Percentiles rank a stretch among this genome's conserved stretches.
Evolutionary conservation across 2,329 filamentous ascomycete genomes (phyloP).

Genomic region (Gliomastix tumulicola): DNA sequence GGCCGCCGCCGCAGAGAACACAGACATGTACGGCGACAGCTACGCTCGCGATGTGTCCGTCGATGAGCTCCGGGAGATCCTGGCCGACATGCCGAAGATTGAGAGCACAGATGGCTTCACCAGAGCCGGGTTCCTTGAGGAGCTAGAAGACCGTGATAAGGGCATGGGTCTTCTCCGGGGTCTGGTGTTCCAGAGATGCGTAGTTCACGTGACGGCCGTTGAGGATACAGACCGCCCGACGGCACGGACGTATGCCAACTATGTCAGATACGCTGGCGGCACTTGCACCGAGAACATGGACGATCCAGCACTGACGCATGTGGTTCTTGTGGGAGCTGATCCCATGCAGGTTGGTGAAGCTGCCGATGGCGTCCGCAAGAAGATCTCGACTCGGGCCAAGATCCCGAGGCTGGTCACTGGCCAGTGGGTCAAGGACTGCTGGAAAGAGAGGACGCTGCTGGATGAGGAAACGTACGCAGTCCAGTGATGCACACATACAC

Average conservation of each 20-base stretch:
- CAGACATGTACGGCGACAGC: conserved; percentile 77
- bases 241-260: conserved; percentile 41
- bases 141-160: conserved; percentile 50
- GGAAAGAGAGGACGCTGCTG: conserved; percentile 69
- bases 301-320: conserved; percentile 59
- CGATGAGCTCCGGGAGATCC: conserved; percentile 51
- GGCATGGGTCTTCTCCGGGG: conserved; percentile 42
- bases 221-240: conserved; percentile 21
- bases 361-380: conserved; percentile 35
- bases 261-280: conserved; percentile 65
- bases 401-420: conserved; percentile 64
- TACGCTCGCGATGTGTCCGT: conserved; percentile 64
- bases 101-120: conserved; percentile 33
- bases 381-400: conserved; percentile 28
- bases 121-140: conserved; percentile 36
- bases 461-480: conserved; percentile 64
- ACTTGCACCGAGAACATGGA: conserved; percentile 40
- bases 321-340: conserved; percentile 46
- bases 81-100: conserved; percentile 44
- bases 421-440: conserved; percentile 74
- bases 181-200: conserved; percentile 43
- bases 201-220: conserved; percentile 28
- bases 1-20: conserved; percentile 49
- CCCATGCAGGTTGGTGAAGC: conserved; percentile 26
- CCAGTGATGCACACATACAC: too few relatives aligned